These are phyloP conservation scores for Flaveria bidentis DNA, from an alignment of 129 eudicot species.

Conservation along the genomic window DNA sequence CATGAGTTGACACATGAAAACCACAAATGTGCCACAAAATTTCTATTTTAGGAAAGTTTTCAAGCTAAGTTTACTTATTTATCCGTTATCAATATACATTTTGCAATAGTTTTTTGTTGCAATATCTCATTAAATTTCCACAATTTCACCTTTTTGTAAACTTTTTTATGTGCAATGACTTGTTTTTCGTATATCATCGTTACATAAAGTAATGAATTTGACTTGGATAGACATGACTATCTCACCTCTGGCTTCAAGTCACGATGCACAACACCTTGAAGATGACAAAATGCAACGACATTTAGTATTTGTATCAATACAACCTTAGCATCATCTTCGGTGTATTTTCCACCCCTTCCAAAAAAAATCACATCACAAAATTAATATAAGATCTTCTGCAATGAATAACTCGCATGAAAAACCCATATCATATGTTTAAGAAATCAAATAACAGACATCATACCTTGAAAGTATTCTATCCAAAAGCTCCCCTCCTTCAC, in stretches of 20 bases:
- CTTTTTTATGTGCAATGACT: neutral
- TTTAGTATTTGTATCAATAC: conserved; percentile 81
- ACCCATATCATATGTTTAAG: neutral
- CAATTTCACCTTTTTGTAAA: neutral
- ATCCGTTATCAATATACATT: neutral
- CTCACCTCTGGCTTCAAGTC: conserved; percentile 97
- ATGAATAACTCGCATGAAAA: neutral
- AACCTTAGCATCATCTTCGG: conserved; percentile 91
- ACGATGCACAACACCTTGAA: conserved; percentile 98
- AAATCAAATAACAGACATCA: conserved; percentile 17
- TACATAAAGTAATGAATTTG: conserved; percentile 9
- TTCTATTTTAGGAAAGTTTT: conserved; percentile 14
- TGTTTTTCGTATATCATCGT: neutral
- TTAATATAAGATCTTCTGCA: neutral
- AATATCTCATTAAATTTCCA: conserved; percentile 3
- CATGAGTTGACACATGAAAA: neutral
- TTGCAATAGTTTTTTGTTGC: conserved; percentile 1
- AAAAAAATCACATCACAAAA: conserved; percentile 5
- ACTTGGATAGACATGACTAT: conserved; percentile 2
- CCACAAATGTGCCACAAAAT: neutral
- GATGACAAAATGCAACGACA: conserved; percentile 90
- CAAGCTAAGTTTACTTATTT: neutral
- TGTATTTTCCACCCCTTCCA: conserved; percentile 86
- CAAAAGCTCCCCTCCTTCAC: conserved; percentile 93
- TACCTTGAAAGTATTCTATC: conserved; percentile 91